phyloP scores from a whole-genome alignment of 495 filamentous ascomycete species.

The Penicillium taxi region DNA sequence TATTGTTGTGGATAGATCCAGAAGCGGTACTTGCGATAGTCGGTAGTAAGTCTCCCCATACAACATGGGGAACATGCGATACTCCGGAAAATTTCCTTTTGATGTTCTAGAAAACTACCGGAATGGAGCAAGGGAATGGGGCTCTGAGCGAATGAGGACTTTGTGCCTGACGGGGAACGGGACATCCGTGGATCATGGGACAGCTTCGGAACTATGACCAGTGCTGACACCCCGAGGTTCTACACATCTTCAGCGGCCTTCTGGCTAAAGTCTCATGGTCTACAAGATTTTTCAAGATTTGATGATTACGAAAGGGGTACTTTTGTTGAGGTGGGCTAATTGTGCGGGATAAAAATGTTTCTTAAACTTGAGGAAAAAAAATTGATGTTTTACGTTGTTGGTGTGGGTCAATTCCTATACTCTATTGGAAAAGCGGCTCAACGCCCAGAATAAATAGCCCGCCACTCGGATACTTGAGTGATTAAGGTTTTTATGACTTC shows the following conservation, averaged over 20 bases:
- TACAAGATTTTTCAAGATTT: not conserved
- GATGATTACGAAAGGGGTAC: not conserved
- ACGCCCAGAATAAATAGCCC: no score
- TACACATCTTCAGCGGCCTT: not conserved
- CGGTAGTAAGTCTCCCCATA: no score
- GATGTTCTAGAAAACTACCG: conserved; percentile 26
- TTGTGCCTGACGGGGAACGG: conserved; percentile 10
- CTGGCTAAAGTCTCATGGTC: not conserved
- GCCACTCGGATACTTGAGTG: no score
- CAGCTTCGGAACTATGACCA: no score
- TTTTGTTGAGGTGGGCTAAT: conserved; percentile 3
- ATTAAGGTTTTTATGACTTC: no score
- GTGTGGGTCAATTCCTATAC: conserved; percentile 16
- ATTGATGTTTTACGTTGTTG: conserved; percentile 7
- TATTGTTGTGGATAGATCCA: not conserved
- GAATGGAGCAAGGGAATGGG: conserved; percentile 15
- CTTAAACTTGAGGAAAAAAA: conserved; percentile 1
- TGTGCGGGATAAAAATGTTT: not conserved
- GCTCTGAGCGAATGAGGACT: conserved; percentile 14
- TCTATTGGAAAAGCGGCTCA: conserved; percentile 12
- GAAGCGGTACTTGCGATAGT: not conserved
- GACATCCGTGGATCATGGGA: conserved; percentile 11
- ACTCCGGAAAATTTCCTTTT: conserved; percentile 9
- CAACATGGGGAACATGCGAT: no score
- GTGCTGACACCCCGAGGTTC: not conserved